Evolutionary conservation across 495 filamentous ascomycete genomes (phyloP).

Genomic region (Xylaria acuta): DNA sequence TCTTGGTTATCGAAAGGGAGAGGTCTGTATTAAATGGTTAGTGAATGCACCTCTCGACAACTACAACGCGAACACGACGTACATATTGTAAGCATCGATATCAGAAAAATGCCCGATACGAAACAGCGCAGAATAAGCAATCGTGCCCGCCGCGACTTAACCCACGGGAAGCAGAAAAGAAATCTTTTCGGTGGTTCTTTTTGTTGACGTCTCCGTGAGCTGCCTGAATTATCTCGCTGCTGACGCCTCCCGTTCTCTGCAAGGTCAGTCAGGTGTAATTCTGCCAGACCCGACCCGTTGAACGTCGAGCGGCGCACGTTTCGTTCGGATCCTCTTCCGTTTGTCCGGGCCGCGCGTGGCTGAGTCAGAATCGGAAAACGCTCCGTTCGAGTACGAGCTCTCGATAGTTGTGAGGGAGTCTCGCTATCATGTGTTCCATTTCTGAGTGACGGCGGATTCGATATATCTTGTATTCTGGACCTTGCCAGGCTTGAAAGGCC

Average conservation of each 20-base stretch:
- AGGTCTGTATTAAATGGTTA: conserved; percentile 60
- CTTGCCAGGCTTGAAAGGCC: conserved; percentile 44
- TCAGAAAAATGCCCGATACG: conserved; percentile 61
- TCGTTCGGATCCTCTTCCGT: conserved; percentile 13
- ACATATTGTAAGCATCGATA: conserved; percentile 65
- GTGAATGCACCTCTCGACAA: background rate
- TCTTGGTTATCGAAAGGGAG: conserved; percentile 66
- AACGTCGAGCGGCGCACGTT: conserved; percentile 35
- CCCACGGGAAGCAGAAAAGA: conserved; percentile 58
- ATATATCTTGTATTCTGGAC: background rate
- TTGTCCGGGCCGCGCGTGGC: conserved; percentile 24
- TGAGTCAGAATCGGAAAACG: conserved; percentile 27
- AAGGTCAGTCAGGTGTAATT: conserved; percentile 41
- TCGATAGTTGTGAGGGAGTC: background rate
- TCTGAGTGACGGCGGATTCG: background rate
- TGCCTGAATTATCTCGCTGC: conserved; percentile 31
- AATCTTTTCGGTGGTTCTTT: conserved; percentile 48
- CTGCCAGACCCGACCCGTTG: conserved; percentile 45
- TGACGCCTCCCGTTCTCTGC: conserved; percentile 36
- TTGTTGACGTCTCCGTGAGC: conserved; percentile 27
- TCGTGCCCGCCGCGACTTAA: conserved; percentile 59
- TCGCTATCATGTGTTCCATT: background rate
- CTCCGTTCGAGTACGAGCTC: background rate
- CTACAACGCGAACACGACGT: conserved; percentile 36
- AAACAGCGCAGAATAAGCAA: conserved; percentile 64